phyloP scores from a whole-genome alignment of 768 basidiomycete species.

The Asterophora lycoperdoides region DNA sequence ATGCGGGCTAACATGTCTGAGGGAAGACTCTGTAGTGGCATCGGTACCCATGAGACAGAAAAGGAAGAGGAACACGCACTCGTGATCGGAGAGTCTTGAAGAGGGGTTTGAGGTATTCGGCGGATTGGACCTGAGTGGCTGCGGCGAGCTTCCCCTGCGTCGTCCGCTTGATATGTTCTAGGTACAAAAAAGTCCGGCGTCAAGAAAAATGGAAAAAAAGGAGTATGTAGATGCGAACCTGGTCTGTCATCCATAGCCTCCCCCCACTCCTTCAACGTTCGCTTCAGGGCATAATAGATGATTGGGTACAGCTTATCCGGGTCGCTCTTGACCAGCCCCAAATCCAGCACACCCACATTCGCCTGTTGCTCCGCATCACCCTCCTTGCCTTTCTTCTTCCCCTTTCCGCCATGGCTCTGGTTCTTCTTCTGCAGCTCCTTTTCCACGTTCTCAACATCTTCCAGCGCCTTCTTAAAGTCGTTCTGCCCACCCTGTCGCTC shows the following conservation, averaged over 20 bases:
- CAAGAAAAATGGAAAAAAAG: neutral
- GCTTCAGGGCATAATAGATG: conserved; percentile 94
- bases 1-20: conserved; percentile 81
- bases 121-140: conserved; percentile 92
- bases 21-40: conserved; percentile 56
- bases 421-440: conserved; percentile 56
- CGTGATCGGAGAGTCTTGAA: conserved; percentile 88
- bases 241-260: conserved; percentile 92
- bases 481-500: conserved; percentile 85
- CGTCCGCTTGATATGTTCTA: conserved; percentile 82
- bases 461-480: conserved; percentile 88
- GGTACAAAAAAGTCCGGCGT: conserved; percentile 5
- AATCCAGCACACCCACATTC: conserved; percentile 67
- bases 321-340: conserved; percentile 80
- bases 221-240: conserved; percentile 43
- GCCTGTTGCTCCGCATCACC: conserved; percentile 53
- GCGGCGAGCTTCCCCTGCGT: conserved; percentile 92
- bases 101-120: conserved; percentile 93
- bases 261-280: conserved; percentile 93
- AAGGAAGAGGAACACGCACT: conserved; percentile 42
- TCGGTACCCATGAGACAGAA: neutral
- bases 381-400: conserved; percentile 68
- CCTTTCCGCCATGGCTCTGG: conserved; percentile 32
- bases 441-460: conserved; percentile 82
- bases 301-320: conserved; percentile 95